phyloP scores from a whole-genome alignment of 1,139 yeast species.

The Kurtzmaniella quercitrusa region DNA sequence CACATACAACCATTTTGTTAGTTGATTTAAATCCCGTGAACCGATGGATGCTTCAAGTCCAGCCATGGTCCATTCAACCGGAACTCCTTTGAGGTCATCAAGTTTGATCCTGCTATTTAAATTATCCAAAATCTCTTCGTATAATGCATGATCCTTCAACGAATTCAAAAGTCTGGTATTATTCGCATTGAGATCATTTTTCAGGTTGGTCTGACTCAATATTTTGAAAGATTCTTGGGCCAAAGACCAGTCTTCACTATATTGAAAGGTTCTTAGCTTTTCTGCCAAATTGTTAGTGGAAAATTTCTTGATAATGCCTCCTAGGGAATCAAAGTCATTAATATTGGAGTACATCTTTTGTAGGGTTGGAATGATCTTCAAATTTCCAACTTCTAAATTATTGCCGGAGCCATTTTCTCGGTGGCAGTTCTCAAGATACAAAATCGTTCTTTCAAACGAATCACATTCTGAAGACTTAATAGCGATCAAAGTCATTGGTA shows the following conservation, averaged over 20 bases:
- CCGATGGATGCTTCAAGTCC: constrained; percentile 76
- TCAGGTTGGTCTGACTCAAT: constrained; percentile 41
- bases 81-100: constrained; percentile 22
- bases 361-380: constrained; percentile 49
- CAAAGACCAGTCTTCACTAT: constrained; percentile 80
- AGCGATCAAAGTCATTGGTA: constrained; percentile 73
- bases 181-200: constrained; percentile 23
- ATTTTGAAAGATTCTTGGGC: constrained; percentile 86
- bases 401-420: constrained; percentile 40
- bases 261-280: constrained; percentile 75
- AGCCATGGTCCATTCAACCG: constrained; percentile 55
- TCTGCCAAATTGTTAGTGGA: constrained; percentile 67
- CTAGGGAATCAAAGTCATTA: constrained; percentile 86
- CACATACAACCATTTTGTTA: constrained; percentile 54
- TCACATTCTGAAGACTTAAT: constrained; percentile 77
- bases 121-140: constrained; percentile 37
- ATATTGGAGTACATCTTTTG: constrained; percentile 81
- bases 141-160: constrained; percentile 37
- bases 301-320: constrained; percentile 76
- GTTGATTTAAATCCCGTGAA: constrained; percentile 49
- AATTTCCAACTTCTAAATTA: constrained; percentile 21
- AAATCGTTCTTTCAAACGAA: constrained; percentile 84
- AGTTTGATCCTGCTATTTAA: constrained; percentile 25
- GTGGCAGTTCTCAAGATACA: constrained; percentile 77
- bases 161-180: constrained; percentile 37